Conservation (phyloP, 441 rosid genomes). For the Adansonia madagascariensis region DNA sequence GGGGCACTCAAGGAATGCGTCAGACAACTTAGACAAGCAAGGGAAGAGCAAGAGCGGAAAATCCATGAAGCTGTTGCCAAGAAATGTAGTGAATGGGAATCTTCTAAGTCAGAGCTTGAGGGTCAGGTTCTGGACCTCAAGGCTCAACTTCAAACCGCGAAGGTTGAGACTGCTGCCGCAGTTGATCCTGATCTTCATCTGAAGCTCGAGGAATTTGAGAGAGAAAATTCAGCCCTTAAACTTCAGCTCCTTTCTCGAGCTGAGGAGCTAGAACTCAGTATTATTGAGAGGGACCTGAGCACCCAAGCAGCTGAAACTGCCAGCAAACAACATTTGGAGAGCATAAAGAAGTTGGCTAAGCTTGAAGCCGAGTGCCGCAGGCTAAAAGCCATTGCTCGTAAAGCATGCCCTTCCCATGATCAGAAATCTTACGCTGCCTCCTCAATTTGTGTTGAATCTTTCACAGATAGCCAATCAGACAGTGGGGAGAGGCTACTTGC, state of each 20-base stretch:
- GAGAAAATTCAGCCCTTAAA: constrained; percentile 64
- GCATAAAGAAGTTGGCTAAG: constrained; percentile 71
- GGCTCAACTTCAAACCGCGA: constrained; percentile 43
- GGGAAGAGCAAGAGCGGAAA: constrained; percentile 81
- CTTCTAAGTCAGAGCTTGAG: constrained; percentile 58
- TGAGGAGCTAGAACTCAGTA: constrained; percentile 63
- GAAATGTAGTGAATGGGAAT: constrained; percentile 67
- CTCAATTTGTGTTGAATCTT: constrained; percentile 57
- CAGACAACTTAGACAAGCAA: constrained; percentile 84
- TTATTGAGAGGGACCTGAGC: constrained; percentile 77
- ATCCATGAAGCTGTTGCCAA: constrained; percentile 55
- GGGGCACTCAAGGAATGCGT: constrained; percentile 94
- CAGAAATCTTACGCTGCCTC: constrained; percentile 44
- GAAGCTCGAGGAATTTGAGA: constrained; percentile 62
- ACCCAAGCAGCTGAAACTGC: constrained; percentile 83
- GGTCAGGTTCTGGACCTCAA: constrained; percentile 50
- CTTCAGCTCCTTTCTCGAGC: constrained; percentile 51
- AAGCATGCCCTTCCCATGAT: constrained; percentile 40
- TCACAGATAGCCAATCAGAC: constrained; percentile 69
- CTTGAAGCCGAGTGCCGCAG: constrained; percentile 81
- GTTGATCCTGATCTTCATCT: constrained; percentile 41
- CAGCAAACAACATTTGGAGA: constrained; percentile 83
- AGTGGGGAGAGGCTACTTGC: constrained; percentile 52
- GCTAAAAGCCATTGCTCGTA: constrained; percentile 59
- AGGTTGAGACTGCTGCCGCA: constrained; percentile 38